These are phyloP conservation scores for Selenicereus undatus DNA, from an alignment of 148 eudicot genomes.

Conservation along the genomic window DNA sequence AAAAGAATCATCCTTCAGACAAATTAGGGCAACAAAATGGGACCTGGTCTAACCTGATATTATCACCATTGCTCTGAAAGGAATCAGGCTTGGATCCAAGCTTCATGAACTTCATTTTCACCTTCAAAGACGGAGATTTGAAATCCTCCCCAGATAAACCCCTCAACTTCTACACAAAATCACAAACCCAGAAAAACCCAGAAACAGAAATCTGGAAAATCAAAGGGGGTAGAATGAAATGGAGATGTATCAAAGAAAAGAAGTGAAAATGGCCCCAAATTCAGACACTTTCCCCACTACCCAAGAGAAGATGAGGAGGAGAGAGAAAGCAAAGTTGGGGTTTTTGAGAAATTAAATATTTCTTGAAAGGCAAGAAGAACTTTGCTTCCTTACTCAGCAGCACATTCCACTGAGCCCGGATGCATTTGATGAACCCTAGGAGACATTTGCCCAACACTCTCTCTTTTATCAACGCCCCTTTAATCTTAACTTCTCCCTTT, in stretches of 20 bases:
- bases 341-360: slow-evolving; percentile 10
- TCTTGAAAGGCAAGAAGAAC: slow-evolving; percentile 26
- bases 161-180: slow-evolving; percentile 8
- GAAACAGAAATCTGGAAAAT: slow-evolving; percentile 18
- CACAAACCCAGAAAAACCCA: slow-evolving; percentile 17
- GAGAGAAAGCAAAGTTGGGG: slow-evolving; percentile 9
- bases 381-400: slow-evolving; percentile 54
- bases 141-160: background rate
- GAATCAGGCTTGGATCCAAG: slow-evolving; percentile 87
- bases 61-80: slow-evolving; percentile 76
- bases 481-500: background rate
- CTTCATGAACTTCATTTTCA: slow-evolving; percentile 86
- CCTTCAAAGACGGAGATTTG: slow-evolving; percentile 2
- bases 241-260: background rate
- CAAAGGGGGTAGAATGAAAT: background rate
- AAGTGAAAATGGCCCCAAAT: background rate
- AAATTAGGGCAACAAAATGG: slow-evolving; percentile 5
- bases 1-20: background rate
- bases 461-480: slow-evolving; percentile 18
- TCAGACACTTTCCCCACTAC: background rate
- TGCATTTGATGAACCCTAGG: slow-evolving; percentile 34
- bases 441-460: slow-evolving; percentile 36
- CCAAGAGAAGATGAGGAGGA: slow-evolving; percentile 8
- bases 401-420: slow-evolving; percentile 55
- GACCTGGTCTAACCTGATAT: slow-evolving; percentile 45